Percentiles rank a stretch among this genome's conserved stretches.
Evolutionary conservation across 176 grass and related monocot species (phyloP).

Genomic region (Carex parvula): DNA sequence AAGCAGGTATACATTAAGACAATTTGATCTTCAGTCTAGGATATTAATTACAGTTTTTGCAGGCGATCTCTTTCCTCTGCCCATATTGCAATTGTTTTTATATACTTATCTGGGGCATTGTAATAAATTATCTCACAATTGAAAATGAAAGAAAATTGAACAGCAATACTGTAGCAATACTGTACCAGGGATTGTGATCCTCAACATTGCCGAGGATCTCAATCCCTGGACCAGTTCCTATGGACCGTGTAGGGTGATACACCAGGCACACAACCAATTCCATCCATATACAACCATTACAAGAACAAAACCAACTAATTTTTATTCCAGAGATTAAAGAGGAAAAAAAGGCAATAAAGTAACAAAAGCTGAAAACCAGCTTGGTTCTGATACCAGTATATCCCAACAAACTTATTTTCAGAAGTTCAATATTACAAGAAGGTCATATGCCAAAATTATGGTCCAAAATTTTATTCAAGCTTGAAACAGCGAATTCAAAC

Average conservation of each 20-base stretch:
- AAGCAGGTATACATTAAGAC: background rate
- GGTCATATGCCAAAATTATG: background rate
- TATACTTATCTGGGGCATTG: background rate
- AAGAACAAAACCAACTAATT: background rate
- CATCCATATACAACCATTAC: background rate
- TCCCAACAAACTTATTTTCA: background rate
- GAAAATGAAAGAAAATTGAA: background rate
- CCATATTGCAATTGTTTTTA: background rate
- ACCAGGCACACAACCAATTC: background rate
- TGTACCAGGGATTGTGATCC: background rate
- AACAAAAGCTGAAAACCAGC: background rate
- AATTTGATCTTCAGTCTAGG: background rate
- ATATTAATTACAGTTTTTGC: background rate
- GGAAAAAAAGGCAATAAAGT: background rate
- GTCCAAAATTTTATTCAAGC: background rate
- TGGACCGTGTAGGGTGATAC: background rate
- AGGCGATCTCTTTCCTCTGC: background rate
- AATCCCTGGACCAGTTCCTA: background rate
- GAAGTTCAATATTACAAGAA: background rate
- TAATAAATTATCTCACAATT: background rate
- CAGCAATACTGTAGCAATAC: background rate
- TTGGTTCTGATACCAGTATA: background rate
- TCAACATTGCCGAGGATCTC: background rate
- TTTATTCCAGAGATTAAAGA: background rate
- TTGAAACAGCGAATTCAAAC: background rate